A percentile compares a stretch with the other conserved stretches of the same genome.
phyloP scores from a whole-genome alignment of 257 asterid genomes.

The Forsythia viridissima region DNA sequence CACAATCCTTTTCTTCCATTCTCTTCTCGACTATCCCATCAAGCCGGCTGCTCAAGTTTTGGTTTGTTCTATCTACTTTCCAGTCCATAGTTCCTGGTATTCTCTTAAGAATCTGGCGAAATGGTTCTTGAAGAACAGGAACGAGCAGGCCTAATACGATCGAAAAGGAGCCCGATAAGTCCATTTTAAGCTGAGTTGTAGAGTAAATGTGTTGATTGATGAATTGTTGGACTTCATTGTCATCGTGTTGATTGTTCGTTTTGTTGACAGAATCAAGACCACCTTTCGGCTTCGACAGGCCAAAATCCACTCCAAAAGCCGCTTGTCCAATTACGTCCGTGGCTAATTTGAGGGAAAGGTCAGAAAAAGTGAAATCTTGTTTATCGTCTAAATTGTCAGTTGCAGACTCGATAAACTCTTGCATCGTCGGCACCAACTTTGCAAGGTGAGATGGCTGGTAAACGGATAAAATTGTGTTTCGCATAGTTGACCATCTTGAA shows the following conservation, averaged over 20 bases:
- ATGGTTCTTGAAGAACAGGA: conserved; percentile 84
- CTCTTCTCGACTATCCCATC: conserved; percentile 64
- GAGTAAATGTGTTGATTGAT: conserved; percentile 87
- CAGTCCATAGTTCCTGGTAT: conserved; percentile 90
- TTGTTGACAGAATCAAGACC: conserved; percentile 3
- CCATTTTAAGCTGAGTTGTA: conserved; percentile 94
- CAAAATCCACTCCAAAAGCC: conserved; percentile 90
- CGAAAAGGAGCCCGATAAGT: conserved; percentile 82
- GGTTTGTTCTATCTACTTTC: conserved; percentile 68
- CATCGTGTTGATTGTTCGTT: conserved; percentile 22
- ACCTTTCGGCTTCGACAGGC: conserved; percentile 63
- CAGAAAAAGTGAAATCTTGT: conserved; percentile 64
- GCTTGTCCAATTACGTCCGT: conserved; percentile 91
- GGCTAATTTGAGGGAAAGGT: conserved; percentile 81
- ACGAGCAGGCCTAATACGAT: conserved; percentile 73
- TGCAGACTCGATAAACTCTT: conserved; percentile 63
- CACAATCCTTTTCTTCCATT: conserved; percentile 42
- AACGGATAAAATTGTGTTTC: conserved; percentile 78
- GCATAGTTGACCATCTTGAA: conserved; percentile 86
- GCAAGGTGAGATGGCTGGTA: conserved; percentile 96
- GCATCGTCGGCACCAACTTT: conserved; percentile 83
- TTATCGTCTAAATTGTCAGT: conserved; percentile 54
- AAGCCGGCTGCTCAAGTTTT: conserved; percentile 50
- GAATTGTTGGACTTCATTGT: conserved; percentile 62
- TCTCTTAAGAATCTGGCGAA: conserved; percentile 77